phyloP scores from a whole-genome alignment of 2,329 filamentous ascomycete species.

The Penicillium sp. region DNA sequence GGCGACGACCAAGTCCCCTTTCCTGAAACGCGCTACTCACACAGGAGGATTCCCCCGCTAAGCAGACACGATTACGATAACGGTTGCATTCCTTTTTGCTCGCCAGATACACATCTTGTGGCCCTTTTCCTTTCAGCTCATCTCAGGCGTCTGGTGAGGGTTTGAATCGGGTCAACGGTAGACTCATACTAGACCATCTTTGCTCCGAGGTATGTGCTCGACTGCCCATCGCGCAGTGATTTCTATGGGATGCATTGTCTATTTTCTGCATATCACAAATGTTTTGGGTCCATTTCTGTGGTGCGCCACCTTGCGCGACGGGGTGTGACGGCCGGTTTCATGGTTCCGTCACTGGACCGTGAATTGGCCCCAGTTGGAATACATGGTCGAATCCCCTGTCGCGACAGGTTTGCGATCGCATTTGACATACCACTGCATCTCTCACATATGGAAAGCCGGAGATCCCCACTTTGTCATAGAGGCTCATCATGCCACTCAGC shows the following conservation, averaged over 20 bases:
- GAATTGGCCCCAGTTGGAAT: no score
- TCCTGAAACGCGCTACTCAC: slow-evolving; percentile 10
- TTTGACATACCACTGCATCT: slow-evolving; percentile 1
- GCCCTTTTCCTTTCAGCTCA: slow-evolving; percentile 3
- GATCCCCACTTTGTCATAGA: slow-evolving; percentile 9
- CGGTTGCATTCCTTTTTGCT: slow-evolving; percentile 9
- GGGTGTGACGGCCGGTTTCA: background rate
- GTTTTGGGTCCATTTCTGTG: background rate
- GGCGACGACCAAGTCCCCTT: background rate
- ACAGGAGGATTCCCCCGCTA: slow-evolving; percentile 2
- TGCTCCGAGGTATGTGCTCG: slow-evolving; percentile 9
- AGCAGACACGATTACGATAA: slow-evolving; percentile 30
- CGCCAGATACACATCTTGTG: slow-evolving; percentile 10
- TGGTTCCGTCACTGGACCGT: background rate
- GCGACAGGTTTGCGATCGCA: background rate
- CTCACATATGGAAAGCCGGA: slow-evolving; percentile 1
- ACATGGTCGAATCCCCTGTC: background rate
- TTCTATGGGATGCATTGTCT: slow-evolving; percentile 1
- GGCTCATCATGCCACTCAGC: slow-evolving; percentile 16
- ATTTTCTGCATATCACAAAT: background rate
- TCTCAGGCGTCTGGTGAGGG: slow-evolving; percentile 6
- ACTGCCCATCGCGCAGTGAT: background rate
- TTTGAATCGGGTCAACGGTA: slow-evolving; percentile 3
- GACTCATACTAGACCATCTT: slow-evolving; percentile 7
- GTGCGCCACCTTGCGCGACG: background rate